Conservation (phyloP, 176 grass and related monocot species). For the Musa schizocarpa region DNA sequence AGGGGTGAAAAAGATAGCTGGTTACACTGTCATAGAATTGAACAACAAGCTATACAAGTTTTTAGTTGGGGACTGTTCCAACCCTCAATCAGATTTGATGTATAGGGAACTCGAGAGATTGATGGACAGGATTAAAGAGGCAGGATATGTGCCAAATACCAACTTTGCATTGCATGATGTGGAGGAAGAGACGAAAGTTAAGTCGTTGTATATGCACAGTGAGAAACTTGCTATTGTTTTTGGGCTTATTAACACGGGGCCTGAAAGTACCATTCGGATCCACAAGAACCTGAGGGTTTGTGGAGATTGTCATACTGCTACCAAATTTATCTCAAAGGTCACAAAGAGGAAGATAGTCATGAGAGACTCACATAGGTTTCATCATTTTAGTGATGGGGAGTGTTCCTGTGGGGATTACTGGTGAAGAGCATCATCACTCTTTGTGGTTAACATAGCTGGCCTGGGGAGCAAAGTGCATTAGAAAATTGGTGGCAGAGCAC, state of each 20-base stretch:
- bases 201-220: slow-evolving; percentile 18
- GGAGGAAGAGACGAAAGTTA: slow-evolving; percentile 24
- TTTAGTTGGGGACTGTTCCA: slow-evolving; percentile 15
- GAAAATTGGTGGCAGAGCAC: not conserved
- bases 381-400: slow-evolving; percentile 19
- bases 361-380: slow-evolving; percentile 29
- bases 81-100: slow-evolving; percentile 19
- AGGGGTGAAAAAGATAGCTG: slow-evolving; percentile 21
- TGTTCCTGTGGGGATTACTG: slow-evolving; percentile 32
- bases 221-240: slow-evolving; percentile 28
- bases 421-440: not conserved
- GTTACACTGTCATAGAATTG: slow-evolving; percentile 24
- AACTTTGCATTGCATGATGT: slow-evolving; percentile 28
- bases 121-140: slow-evolving; percentile 17
- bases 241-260: slow-evolving; percentile 17
- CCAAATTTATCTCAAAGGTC: slow-evolving; percentile 24
- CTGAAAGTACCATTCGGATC: slow-evolving; percentile 12
- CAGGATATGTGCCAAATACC: slow-evolving; percentile 26
- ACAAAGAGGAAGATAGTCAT: slow-evolving; percentile 18
- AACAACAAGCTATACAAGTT: slow-evolving; percentile 26
- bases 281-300: slow-evolving; percentile 25
- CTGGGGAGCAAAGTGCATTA: not conserved
- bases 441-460: not conserved
- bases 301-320: slow-evolving; percentile 26
- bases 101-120: slow-evolving; percentile 22